Evolutionary conservation across 2,329 filamentous ascomycete species (phyloP).

Genomic region (Xylariaceae sp.): DNA sequence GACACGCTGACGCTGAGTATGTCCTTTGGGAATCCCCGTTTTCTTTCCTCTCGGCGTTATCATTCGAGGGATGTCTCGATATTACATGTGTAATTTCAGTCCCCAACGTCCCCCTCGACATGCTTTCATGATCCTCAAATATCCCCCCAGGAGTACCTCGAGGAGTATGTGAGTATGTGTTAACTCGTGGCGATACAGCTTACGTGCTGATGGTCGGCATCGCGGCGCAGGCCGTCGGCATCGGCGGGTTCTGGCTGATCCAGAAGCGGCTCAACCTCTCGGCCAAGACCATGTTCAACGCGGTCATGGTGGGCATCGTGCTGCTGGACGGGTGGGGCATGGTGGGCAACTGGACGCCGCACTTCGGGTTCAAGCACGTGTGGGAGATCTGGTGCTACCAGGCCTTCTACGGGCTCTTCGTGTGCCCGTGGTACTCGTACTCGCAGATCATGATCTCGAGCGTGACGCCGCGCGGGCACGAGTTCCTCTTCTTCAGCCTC

Average conservation of each 20-base stretch:
- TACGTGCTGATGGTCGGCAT: conserved; percentile 62
- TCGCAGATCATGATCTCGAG: conserved; percentile 65
- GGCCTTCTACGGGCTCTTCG: conserved; percentile 55
- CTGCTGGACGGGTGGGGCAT: conserved; percentile 46
- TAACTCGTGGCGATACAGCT: no score
- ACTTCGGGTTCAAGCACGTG: conserved; percentile 36
- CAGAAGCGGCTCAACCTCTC: conserved; percentile 52
- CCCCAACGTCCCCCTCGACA: no score
- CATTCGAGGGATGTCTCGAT: no score
- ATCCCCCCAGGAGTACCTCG: no score
- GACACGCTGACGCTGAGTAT: conserved; percentile 57
- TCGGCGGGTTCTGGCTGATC: conserved; percentile 53
- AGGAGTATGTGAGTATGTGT: no score
- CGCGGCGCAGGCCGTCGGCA: conserved; percentile 53
- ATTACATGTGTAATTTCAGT: no score
- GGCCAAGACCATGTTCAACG: conserved; percentile 64
- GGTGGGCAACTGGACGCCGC: conserved; percentile 38
- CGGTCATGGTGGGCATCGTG: conserved; percentile 53
- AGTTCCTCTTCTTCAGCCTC: conserved; percentile 63
- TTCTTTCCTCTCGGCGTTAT: no score
- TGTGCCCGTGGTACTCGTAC: conserved; percentile 65
- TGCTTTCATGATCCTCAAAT: no score
- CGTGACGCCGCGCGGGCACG: conserved; percentile 59
- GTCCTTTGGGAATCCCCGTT: no score
- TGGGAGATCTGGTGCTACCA: conserved; percentile 41